These are phyloP conservation scores for Sugiyamaella boreocaroliniensis DNA, from an alignment of 805 yeast genomes.

Conservation along the genomic window DNA sequence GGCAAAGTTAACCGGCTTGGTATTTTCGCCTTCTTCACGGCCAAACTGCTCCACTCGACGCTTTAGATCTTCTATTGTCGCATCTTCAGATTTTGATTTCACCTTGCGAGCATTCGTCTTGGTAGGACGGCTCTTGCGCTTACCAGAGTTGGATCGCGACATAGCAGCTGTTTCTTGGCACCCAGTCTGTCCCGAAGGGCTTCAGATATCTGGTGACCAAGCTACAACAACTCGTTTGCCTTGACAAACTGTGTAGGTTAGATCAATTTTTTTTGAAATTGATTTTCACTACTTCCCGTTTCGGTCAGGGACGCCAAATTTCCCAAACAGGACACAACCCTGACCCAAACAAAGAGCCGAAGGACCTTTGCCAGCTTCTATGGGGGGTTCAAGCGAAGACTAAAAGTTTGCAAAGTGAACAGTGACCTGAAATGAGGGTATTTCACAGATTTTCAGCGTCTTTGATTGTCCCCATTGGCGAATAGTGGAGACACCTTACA, in stretches of 20 bases:
- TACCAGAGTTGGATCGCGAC: background rate
- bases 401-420: too few relatives aligned
- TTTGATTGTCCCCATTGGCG: too few relatives aligned
- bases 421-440: too few relatives aligned
- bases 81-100: conserved; percentile 28
- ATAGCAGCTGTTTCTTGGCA: background rate
- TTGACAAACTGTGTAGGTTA: background rate
- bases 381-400: too few relatives aligned
- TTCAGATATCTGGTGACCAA: background rate
- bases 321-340: background rate
- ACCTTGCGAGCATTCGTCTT: background rate
- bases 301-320: background rate
- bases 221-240: background rate
- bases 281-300: background rate
- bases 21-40: conserved; percentile 21
- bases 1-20: conserved; percentile 22
- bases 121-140: background rate
- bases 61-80: conserved; percentile 39
- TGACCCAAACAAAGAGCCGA: background rate
- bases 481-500: too few relatives aligned
- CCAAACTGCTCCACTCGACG: conserved; percentile 47
- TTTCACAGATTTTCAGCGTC: too few relatives aligned
- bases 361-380: background rate
- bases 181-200: background rate
- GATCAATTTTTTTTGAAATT: background rate